These are phyloP conservation scores for Calendula officinalis DNA, from an alignment of 129 eudicot species.

Conservation along the genomic window DNA sequence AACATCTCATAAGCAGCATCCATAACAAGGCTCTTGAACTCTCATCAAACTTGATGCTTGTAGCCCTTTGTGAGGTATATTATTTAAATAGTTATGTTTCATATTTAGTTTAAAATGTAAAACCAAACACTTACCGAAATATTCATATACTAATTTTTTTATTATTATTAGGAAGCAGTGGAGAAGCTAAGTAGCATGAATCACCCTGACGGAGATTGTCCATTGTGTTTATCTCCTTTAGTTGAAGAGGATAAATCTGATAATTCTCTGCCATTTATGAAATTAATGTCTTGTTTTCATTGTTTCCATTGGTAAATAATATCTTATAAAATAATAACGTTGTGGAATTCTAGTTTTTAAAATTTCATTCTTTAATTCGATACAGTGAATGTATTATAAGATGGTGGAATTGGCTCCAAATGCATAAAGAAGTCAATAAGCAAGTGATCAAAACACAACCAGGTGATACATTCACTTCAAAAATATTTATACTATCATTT, in stretches of 20 bases:
- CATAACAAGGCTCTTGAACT: slow-evolving; percentile 63
- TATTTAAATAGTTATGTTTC: not conserved
- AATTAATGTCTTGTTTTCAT: slow-evolving; percentile 93
- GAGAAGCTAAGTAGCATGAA: slow-evolving; percentile 85
- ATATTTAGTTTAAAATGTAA: not conserved
- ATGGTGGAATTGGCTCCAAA: slow-evolving; percentile 82
- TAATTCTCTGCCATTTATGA: slow-evolving; percentile 63
- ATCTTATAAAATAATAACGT: not conserved
- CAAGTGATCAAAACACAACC: slow-evolving; percentile 22
- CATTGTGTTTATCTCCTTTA: slow-evolving; percentile 80
- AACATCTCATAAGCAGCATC: slow-evolving; percentile 42
- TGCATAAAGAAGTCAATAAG: slow-evolving; percentile 41
- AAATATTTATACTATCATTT: not conserved
- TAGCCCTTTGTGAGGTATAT: slow-evolving; percentile 90
- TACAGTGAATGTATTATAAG: slow-evolving; percentile 81
- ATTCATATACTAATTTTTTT: slow-evolving; percentile 17
- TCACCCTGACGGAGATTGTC: slow-evolving; percentile 93
- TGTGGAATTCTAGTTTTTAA: not conserved
- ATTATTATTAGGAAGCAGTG: slow-evolving; percentile 70
- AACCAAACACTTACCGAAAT: slow-evolving; percentile 13
- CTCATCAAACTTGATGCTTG: slow-evolving; percentile 70
- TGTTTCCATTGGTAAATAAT: slow-evolving; percentile 75
- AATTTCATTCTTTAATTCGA: not conserved
- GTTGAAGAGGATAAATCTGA: slow-evolving; percentile 50
- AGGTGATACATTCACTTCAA: slow-evolving; percentile 33